A percentile compares a stretch with the other conserved stretches of the same genome.
Conservation (phyloP, 1,139 yeast genomes). For the Magnusiomyces fungicola region DNA sequence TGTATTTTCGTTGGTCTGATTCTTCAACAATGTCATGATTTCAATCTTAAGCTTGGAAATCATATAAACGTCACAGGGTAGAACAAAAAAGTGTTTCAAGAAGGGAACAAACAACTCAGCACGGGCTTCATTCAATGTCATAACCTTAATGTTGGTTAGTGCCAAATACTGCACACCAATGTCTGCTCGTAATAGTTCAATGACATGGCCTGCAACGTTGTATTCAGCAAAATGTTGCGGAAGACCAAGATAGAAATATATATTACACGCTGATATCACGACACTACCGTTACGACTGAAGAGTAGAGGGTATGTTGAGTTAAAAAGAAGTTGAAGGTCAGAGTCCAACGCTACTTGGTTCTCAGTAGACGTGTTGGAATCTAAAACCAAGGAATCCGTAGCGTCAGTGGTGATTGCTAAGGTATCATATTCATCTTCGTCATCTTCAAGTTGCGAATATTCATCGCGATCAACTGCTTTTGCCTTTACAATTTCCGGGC, state of each 20-base stretch:
- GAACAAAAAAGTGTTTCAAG: conserved; percentile 48
- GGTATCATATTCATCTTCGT: conserved; percentile 15
- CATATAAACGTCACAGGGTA: conserved; percentile 47
- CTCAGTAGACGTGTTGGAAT: conserved; percentile 2
- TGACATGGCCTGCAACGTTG: conserved; percentile 44
- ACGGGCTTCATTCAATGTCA: conserved; percentile 33
- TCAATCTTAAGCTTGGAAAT: conserved; percentile 53
- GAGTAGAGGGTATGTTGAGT: conserved; percentile 40
- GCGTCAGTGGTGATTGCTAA: neutral
- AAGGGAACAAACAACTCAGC: conserved; percentile 42
- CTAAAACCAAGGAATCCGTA: conserved; percentile 3
- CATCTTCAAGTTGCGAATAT: conserved; percentile 15
- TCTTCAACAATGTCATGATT: conserved; percentile 52
- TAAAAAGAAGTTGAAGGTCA: conserved; percentile 51
- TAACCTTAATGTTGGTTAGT: conserved; percentile 28
- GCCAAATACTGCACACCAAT: conserved; percentile 30
- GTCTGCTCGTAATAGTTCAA: conserved; percentile 37
- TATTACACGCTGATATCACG: conserved; percentile 51
- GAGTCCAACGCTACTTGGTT: conserved; percentile 35
- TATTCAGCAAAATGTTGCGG: conserved; percentile 43
- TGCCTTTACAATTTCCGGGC: conserved; percentile 34
- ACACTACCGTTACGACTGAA: conserved; percentile 54
- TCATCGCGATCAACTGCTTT: conserved; percentile 8
- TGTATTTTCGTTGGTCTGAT: conserved; percentile 43
- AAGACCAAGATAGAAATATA: conserved; percentile 49